Base-by-base conservation (phyloP, 2,329 filamentous ascomycete species). In the Pseudonectria foliicola region DNA sequence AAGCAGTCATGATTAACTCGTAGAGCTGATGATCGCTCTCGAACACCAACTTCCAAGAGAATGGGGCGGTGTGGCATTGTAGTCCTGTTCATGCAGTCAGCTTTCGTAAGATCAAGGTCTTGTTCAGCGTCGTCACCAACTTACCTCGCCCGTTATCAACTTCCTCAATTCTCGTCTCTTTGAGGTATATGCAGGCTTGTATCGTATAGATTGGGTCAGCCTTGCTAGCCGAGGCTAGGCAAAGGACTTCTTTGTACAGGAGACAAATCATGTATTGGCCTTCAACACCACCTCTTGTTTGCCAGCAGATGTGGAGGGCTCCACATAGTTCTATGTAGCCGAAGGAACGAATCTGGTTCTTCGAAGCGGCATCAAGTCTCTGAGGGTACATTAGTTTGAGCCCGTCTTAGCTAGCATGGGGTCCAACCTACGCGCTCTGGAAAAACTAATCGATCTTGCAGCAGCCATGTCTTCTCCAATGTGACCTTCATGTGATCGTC, bases 1-100 rank as follows among this genome's bases (percentile, higher is more conserved):
- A 95, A 25, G 88, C 90, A 45, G 84, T 93, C 63, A 95, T 71
- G 27, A 95, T 78, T 12, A 95, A 62, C 59, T 96, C 90, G 55
- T 85, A 90, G 34, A 90, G 67, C 40, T 84, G 78, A 45, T 83
- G 75, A 37, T 82, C 72, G 45, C 77, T 76, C 55, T 92, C 81
- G 52, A 96, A 95, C 3, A 86, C 71, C 10, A 95, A 53, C 56
- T 96, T 98, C 90, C 89, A 96, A 2, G 88, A 92, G 57, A 85
- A 85, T 1, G 85, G 80, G 1, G 85, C 85, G 3, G 84, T 85
- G 44, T 92, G 82, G 52, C 88, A 95, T 67, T 90, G 87, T 7
- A 96, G 57, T 1, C 87, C 88, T 94, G 41, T 29, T 30, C 13
- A n/a, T 36, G 7, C 34, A 10, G 31, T 56, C 27, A 56, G 48